Conservation (phyloP, 1,284 basidiomycete species). For the Cryptococcus maquisensis region DNA sequence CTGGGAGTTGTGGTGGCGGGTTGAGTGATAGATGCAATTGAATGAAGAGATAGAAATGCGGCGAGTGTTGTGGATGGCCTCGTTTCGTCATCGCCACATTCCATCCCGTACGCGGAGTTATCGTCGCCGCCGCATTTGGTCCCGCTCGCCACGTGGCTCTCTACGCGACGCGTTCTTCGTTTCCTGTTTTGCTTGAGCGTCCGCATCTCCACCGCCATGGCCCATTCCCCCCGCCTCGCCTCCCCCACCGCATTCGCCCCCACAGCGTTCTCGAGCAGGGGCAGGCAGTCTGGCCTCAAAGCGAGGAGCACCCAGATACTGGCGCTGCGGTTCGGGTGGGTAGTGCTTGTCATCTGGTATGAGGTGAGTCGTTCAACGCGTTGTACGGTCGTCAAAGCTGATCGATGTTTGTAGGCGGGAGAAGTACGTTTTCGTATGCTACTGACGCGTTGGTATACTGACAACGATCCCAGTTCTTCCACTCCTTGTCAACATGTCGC, state of each 20-base stretch:
- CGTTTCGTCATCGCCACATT: background rate
- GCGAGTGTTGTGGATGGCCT: background rate
- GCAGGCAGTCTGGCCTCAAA: slow-evolving; percentile 26
- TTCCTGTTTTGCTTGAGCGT: too few species aligned
- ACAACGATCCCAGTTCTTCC: slow-evolving; percentile 38
- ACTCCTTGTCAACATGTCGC: slow-evolving; percentile 45
- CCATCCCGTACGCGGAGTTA: background rate
- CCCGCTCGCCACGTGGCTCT: background rate
- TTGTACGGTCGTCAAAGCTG: background rate
- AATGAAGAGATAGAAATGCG: background rate
- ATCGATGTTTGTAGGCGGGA: slow-evolving; percentile 25
- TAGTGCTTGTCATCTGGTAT: slow-evolving; percentile 64
- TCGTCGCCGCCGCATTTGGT: background rate
- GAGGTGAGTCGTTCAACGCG: slow-evolving; percentile 55
- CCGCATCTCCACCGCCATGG: slow-evolving; percentile 1
- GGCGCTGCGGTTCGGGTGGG: slow-evolving; percentile 57
- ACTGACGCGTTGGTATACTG: background rate
- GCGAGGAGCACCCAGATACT: slow-evolving; percentile 37
- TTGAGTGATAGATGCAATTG: background rate
- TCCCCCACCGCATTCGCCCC: slow-evolving; percentile 1
- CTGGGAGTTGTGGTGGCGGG: too few species aligned
- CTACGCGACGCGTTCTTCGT: background rate
- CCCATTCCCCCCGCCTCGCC: slow-evolving; percentile 7
- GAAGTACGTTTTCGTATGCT: slow-evolving; percentile 25
- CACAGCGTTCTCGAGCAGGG: background rate